These are phyloP conservation scores for Aspergillus indologenus DNA, from an alignment of 495 filamentous ascomycete genomes.

Conservation along the genomic window DNA sequence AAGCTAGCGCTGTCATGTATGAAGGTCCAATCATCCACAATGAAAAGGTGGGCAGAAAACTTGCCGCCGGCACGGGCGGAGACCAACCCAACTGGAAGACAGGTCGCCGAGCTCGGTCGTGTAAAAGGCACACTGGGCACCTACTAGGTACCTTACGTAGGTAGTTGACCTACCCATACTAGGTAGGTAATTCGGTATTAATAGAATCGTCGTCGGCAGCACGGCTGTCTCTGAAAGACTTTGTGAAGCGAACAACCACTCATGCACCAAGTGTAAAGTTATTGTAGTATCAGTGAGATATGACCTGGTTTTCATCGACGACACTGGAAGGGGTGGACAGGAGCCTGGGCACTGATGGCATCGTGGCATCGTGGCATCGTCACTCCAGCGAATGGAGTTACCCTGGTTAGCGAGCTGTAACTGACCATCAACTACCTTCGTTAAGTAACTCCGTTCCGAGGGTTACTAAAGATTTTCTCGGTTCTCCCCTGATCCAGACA, in stretches of 20 bases:
- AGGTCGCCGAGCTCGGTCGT: background rate
- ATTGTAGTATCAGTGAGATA: no score
- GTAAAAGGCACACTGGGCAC: background rate
- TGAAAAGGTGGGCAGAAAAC: background rate
- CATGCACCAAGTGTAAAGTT: no score
- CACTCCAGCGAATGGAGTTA: background rate
- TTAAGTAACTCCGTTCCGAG: background rate
- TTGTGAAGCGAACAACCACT: no score
- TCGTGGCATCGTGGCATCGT: no score
- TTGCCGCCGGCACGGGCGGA: constrained; percentile 8
- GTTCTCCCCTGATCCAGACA: constrained; percentile 1
- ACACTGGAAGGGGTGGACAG: background rate
- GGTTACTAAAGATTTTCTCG: background rate
- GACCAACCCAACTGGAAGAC: background rate
- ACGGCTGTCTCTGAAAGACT: no score
- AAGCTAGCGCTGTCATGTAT: constrained; percentile 19
- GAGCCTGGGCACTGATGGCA: background rate
- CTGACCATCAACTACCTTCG: no score
- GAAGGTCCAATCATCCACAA: constrained; percentile 11
- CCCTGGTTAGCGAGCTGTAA: background rate
- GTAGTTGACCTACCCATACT: no score
- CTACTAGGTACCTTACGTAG: no score
- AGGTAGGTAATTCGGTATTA: no score
- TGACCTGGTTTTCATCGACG: no score
- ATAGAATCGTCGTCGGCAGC: no score